Base-by-base conservation (phyloP, 345 rosid species). In the Carallia pectinifolia region DNA sequence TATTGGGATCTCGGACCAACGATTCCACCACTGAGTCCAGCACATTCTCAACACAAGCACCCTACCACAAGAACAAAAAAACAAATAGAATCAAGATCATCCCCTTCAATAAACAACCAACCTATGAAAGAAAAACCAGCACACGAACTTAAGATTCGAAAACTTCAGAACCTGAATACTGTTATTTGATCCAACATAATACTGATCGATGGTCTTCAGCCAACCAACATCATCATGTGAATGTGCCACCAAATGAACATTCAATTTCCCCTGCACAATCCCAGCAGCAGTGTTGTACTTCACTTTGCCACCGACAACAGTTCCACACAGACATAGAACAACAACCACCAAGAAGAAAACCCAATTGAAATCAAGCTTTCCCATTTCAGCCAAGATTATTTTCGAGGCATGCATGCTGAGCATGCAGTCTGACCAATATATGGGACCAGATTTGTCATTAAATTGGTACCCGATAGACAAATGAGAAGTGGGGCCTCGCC, bases 1-100 rank as follows among this genome's bases (percentile, higher is more conserved):
- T 82, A 72, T 86, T 87, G 6, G 93, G 86, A 79, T 93, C 87
- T 7, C 79, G 81, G 13, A 38, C 83, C 84, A 93, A 76, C 0
- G 96, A 77, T 69, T 69, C 86, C 66, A 89, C 79, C 52, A 86
- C 86, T 12, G 50, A 15, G 3, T 44, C 15, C 80, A 90, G 78
- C 75, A 85, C 91, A 76, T 93, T 86, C 84, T 90, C 84, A 66
- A 92, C 90, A 74, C 98, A 88, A 78, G 96, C 96, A 67, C 80
- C 79, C 98, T 92, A 66, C 66, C 53, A 61, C 4, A 66, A 48
- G 69, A 68, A 7, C 37, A 71, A 52, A 62, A 0, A 40, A 2
- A 9, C 4, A 33, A 16, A 33, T 4, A 33, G 34, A 33, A 33
- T 53, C 23, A 53, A 53, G 19, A 53, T 53, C 55, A 53, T 12